A percentile compares a stretch with the other conserved stretches of the same genome.
Conservation (phyloP, 2,329 filamentous ascomycete genomes). For the Acrodontium crateriforme region DNA sequence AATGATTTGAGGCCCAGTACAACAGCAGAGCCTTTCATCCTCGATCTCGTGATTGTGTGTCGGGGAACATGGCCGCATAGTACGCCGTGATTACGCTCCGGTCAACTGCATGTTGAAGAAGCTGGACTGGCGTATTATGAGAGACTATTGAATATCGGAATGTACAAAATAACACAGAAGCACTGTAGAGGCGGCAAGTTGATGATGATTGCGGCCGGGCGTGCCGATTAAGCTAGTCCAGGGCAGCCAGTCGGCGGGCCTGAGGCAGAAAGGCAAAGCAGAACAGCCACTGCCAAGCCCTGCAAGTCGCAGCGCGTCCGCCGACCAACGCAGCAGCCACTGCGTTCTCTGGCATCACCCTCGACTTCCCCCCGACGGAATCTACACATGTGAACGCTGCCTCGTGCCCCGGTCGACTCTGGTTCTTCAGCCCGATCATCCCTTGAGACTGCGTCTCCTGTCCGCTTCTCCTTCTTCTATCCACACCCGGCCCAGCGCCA, state of each 20-base stretch:
- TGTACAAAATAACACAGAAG: neutral
- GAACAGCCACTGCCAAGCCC: too few relatives aligned
- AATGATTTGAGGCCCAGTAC: conserved; percentile 35
- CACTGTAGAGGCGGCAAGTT: neutral
- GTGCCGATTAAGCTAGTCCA: too few relatives aligned
- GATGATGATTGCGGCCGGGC: too few relatives aligned
- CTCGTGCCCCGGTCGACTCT: too few relatives aligned
- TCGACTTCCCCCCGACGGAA: too few relatives aligned
- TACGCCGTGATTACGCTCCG: too few relatives aligned
- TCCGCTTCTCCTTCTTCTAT: neutral
- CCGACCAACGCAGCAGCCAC: too few relatives aligned
- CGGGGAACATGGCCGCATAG: neutral
- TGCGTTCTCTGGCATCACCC: too few relatives aligned
- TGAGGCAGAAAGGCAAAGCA: too few relatives aligned
- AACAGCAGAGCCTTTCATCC: conserved; percentile 39
- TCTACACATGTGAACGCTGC: too few relatives aligned
- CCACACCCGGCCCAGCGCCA: neutral
- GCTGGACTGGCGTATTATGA: neutral
- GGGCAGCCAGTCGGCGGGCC: too few relatives aligned
- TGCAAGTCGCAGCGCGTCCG: too few relatives aligned
- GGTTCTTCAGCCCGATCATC: neutral
- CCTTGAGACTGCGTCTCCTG: neutral
- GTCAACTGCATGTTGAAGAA: neutral
- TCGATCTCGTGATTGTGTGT: conserved; percentile 1
- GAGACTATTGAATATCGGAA: neutral